phyloP scores from a whole-genome alignment of 2,329 filamentous ascomycete genomes.

The Xylaria sp. region DNA sequence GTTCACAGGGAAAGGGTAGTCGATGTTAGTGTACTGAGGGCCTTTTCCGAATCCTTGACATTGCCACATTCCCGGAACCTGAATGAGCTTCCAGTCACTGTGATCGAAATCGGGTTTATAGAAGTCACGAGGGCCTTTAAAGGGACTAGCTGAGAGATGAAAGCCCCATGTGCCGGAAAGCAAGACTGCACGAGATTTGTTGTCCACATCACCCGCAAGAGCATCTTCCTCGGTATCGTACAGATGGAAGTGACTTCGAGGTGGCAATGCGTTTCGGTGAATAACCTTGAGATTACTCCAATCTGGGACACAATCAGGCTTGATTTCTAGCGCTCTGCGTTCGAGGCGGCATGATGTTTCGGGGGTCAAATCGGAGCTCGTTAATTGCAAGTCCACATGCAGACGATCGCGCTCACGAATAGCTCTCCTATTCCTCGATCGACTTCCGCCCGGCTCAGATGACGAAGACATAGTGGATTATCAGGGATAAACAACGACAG shows the following conservation, averaged over 20 bases:
- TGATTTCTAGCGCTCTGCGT: slow-evolving; percentile 25
- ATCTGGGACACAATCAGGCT: slow-evolving; percentile 52
- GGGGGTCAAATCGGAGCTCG: background rate
- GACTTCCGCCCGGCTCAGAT: background rate
- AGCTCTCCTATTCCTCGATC: slow-evolving; percentile 5
- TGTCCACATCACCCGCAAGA: slow-evolving; percentile 46
- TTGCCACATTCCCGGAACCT: slow-evolving; percentile 72
- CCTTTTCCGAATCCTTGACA: slow-evolving; percentile 65
- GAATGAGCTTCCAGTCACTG: slow-evolving; percentile 51
- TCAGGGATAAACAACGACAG: background rate
- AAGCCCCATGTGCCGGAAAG: slow-evolving; percentile 64
- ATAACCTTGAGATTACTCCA: slow-evolving; percentile 67
- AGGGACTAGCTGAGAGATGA: slow-evolving; percentile 52
- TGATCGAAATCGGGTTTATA: slow-evolving; percentile 45
- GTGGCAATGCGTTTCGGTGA: slow-evolving; percentile 63
- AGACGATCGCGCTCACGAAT: slow-evolving; percentile 30
- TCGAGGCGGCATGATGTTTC: background rate
- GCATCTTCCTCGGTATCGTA: slow-evolving; percentile 57
- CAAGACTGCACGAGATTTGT: slow-evolving; percentile 47
- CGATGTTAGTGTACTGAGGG: slow-evolving; percentile 68
- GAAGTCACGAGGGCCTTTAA: slow-evolving; percentile 51
- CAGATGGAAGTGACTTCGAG: slow-evolving; percentile 60
- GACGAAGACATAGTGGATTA: slow-evolving; percentile 9
- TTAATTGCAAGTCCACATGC: slow-evolving; percentile 33
- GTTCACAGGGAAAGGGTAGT: slow-evolving; percentile 66